Evolutionary conservation across 1,284 basidiomycete species (phyloP).

Genomic region (Tremellales sp.): DNA sequence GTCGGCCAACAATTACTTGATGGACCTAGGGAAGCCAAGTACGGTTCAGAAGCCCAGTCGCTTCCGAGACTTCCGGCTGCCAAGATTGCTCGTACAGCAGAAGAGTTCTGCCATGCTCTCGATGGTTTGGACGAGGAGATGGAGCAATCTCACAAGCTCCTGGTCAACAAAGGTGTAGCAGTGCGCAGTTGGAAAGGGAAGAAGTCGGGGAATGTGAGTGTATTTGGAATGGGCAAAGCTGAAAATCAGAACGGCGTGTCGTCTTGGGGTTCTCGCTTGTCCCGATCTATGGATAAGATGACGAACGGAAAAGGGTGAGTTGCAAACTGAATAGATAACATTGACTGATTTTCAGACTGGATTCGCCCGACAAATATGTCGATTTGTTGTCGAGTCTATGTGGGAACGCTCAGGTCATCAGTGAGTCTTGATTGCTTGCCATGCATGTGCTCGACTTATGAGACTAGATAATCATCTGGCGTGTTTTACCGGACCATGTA

Average conservation of each 20-base stretch:
- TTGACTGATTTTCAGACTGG: conserved; percentile 57
- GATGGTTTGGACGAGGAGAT: conserved; percentile 79
- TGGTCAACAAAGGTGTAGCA: conserved; percentile 79
- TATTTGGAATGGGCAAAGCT: neutral
- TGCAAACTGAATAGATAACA: neutral
- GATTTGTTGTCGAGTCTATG: conserved; percentile 73
- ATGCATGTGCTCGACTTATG: neutral
- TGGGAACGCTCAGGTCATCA: conserved; percentile 66
- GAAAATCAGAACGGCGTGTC: conserved; percentile 27
- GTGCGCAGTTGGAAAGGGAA: conserved; percentile 63
- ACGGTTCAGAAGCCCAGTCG: conserved; percentile 53
- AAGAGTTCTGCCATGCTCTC: conserved; percentile 51
- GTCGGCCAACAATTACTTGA: conserved; percentile 55
- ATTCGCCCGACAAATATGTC: conserved; percentile 82
- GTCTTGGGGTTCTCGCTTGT: conserved; percentile 74
- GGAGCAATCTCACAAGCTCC: conserved; percentile 78
- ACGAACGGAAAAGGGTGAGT: conserved; percentile 84
- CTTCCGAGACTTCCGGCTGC: no score
- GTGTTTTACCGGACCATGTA: conserved; percentile 58
- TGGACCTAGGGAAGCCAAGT: conserved; percentile 53
- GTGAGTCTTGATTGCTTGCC: conserved; percentile 30
- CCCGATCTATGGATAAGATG: conserved; percentile 80
- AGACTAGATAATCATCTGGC: conserved; percentile 71
- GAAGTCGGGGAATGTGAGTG: conserved; percentile 65
- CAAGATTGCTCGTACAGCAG: conserved; percentile 65